phyloP scores from a whole-genome alignment of 139 green algal genomes.

The Pycnococcus provasolii region DNA sequence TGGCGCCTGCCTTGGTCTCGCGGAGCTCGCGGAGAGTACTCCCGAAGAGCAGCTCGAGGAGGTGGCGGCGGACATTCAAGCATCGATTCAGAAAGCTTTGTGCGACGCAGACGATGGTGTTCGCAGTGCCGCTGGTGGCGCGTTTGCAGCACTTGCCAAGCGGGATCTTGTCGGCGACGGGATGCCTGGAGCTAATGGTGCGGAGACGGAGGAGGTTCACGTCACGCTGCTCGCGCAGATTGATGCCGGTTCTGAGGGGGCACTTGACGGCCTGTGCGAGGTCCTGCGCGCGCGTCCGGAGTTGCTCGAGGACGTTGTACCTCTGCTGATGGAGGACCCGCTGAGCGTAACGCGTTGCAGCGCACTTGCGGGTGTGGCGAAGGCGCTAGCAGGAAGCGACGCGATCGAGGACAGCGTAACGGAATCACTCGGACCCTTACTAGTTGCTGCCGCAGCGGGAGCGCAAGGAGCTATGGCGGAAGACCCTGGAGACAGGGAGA shows the following conservation, averaged over 20 bases:
- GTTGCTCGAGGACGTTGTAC: conserved; percentile 34
- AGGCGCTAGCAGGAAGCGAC: not conserved
- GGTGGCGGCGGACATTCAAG: conserved; percentile 71
- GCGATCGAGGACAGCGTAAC: too few relatives aligned
- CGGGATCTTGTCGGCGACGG: conserved; percentile 1
- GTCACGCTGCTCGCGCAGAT: conserved; percentile 5
- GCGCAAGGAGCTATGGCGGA: too few relatives aligned
- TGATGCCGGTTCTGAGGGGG: not conserved
- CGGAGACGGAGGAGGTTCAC: not conserved
- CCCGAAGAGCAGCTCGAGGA: conserved; percentile 64
- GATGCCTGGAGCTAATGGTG: not conserved
- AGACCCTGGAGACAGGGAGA: too few relatives aligned
- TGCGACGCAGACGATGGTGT: conserved; percentile 42
- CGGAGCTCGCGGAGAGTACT: conserved; percentile 69
- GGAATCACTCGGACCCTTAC: too few relatives aligned
- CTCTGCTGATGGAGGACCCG: conserved; percentile 29
- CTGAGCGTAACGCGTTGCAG: conserved; percentile 5
- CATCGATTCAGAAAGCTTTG: conserved; percentile 63
- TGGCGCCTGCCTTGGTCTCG: conserved; percentile 45
- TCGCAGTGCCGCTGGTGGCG: conserved; percentile 7
- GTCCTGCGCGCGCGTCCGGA: conserved; percentile 29
- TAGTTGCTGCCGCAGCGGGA: too few relatives aligned
- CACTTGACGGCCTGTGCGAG: conserved; percentile 36
- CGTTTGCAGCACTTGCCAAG: conserved; percentile 25
- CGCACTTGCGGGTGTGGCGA: conserved; percentile 3